These are phyloP conservation scores for Exophiala mesophila DNA, from an alignment of 2,329 filamentous ascomycete genomes.

Conservation along the genomic window DNA sequence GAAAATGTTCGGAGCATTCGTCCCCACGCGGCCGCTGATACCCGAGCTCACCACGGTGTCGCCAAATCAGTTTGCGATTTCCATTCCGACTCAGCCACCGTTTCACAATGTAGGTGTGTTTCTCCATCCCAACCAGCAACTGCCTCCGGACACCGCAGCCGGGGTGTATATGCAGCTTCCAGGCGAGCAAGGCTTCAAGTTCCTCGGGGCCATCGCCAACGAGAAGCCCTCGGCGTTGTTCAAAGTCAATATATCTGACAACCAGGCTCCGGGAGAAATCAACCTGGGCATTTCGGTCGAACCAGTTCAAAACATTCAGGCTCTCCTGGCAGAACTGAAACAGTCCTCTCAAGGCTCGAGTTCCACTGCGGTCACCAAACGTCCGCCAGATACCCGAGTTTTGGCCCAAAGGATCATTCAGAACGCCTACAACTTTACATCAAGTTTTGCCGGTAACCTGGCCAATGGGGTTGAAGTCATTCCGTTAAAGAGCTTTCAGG, in stretches of 20 bases:
- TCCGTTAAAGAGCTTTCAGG: conserved; percentile 88
- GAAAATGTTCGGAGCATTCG: conserved; percentile 57
- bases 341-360: conserved; percentile 27
- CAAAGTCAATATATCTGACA: conserved; percentile 53
- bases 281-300: conserved; percentile 72
- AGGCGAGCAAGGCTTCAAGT: conserved; percentile 61
- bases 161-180: conserved; percentile 84
- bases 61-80: conserved; percentile 56
- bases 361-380: conserved; percentile 31
- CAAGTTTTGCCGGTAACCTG: conserved; percentile 68
- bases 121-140: conserved; percentile 68
- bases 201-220: conserved; percentile 82
- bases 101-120: conserved; percentile 81
- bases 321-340: conserved; percentile 59
- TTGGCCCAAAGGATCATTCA: conserved; percentile 91
- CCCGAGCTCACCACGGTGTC: conserved; percentile 49
- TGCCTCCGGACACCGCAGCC: conserved; percentile 73
- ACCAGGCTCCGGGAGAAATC: conserved; percentile 27
- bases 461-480: conserved; percentile 73
- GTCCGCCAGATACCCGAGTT: conserved; percentile 58
- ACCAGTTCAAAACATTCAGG: conserved; percentile 64
- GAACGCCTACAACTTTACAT: conserved; percentile 94
- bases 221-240: conserved; percentile 93
- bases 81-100: conserved; percentile 57
- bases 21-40: conserved; percentile 57